These are phyloP conservation scores for Capronia epimyces DNA, from an alignment of 2,329 filamentous ascomycete genomes.

Conservation along the genomic window DNA sequence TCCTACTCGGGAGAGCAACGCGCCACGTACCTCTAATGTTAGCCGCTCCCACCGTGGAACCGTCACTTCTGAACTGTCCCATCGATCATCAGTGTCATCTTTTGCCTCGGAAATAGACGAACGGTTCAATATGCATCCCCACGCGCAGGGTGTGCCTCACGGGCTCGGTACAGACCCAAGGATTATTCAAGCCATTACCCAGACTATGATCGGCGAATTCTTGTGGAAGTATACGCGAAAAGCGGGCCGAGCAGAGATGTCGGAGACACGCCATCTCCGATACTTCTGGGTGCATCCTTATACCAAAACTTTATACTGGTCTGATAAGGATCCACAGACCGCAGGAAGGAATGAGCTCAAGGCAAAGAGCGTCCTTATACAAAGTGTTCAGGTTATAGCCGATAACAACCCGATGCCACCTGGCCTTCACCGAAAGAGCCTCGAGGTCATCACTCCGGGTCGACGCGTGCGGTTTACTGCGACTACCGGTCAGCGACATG, in stretches of 20 bases:
- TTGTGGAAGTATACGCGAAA: conserved; percentile 99
- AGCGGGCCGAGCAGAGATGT: conserved; percentile 81
- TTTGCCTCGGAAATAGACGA: conserved; percentile 92
- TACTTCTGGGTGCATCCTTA: conserved; percentile 99
- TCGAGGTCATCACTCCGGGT: conserved; percentile 83
- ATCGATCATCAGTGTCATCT: conserved; percentile 84
- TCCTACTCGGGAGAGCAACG: conserved; percentile 52
- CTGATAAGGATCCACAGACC: conserved; percentile 75
- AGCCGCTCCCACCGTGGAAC: conserved; percentile 32
- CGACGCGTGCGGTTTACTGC: conserved; percentile 91
- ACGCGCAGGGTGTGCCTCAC: conserved; percentile 50
- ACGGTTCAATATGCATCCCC: conserved; percentile 70
- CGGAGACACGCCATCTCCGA: conserved; percentile 79
- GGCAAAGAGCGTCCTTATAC: conserved; percentile 87
- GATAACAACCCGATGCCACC: conserved; percentile 96
- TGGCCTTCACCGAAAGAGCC: conserved; percentile 86
- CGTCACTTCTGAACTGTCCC: conserved; percentile 44
- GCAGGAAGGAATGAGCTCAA: conserved; percentile 71
- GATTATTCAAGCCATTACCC: conserved; percentile 98
- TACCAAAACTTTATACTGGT: conserved; percentile 95
- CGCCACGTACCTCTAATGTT: conserved; percentile 45
- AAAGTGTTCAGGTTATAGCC: conserved; percentile 82
- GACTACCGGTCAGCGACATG: conserved; percentile 85
- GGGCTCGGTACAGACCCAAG: conserved; percentile 81
- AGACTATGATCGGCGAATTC: conserved; percentile 99